phyloP scores from a whole-genome alignment of 2,329 filamentous ascomycete genomes.

The Paracamarosporium sp. region DNA sequence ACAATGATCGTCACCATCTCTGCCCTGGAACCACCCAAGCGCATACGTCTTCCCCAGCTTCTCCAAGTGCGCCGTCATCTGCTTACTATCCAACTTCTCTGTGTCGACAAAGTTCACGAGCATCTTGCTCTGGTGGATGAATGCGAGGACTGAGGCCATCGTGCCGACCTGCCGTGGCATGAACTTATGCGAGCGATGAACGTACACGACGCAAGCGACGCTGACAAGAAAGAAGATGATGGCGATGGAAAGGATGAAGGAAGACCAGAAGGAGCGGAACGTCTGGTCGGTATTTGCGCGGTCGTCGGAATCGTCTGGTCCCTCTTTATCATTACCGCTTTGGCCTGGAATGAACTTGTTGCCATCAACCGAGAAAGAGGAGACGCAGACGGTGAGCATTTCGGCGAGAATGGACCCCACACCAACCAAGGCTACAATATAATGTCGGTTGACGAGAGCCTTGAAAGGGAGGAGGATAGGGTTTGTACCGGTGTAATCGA shows the following conservation, averaged over 20 bases:
- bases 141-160: constrained; percentile 77
- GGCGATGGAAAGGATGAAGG: constrained; percentile 65
- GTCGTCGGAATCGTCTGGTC: constrained; percentile 15
- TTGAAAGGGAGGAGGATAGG: constrained; percentile 70
- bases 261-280: constrained; percentile 69
- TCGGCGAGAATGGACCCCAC: constrained; percentile 76
- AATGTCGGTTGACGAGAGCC: constrained; percentile 69
- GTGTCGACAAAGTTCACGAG: constrained; percentile 76
- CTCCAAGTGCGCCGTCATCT: constrained; percentile 69
- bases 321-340: constrained; percentile 25
- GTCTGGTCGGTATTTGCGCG: constrained; percentile 51
- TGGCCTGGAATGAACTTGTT: constrained; percentile 59
- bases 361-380: constrained; percentile 71
- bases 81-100: constrained; percentile 64
- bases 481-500: constrained; percentile 76
- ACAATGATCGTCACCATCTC: constrained; percentile 76
- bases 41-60: constrained; percentile 72
- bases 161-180: constrained; percentile 80
- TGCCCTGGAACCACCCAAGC: constrained; percentile 76
- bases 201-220: constrained; percentile 66
- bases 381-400: constrained; percentile 72
- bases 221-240: constrained; percentile 71
- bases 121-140: constrained; percentile 83
- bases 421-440: constrained; percentile 71
- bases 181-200: constrained; percentile 71